Evolutionary conservation across 768 basidiomycete genomes (phyloP), one percentile per base, ranked within the genome.

Genomic region (Lentinula sp.): DNA sequence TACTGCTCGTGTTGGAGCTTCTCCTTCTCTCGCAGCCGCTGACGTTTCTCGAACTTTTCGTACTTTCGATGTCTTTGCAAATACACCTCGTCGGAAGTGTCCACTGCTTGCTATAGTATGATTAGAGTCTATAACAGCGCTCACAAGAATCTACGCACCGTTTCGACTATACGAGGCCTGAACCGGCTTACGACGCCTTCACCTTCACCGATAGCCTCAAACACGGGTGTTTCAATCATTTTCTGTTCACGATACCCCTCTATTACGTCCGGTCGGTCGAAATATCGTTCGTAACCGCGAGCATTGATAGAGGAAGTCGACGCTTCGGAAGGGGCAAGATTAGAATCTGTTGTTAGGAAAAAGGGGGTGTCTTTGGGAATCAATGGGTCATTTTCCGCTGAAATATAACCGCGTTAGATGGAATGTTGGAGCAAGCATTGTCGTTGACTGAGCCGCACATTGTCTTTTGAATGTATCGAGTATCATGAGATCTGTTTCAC

Each of bases 1-100:
- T 94, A 93, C 66, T 93, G 91, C 68, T 95, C 93, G 65, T 93
- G 88, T 72, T 90, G 88, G 59, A 95, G 82, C 70, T 93, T 93
- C 73, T 96, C 93, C 73, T 93, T 93, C 74, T 95, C 93, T 59
- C 93, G 85, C 37, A 91, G 76, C 4, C 93, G 87, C 68, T 88
- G 85, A 7, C 92, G 84, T 70, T 91, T 92, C 73, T 95, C 94
- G 62, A 91, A 88, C 13, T 81, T 82, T 71, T 95, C 93, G 72
- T 91, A 94, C 69, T 91, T 93, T 56, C 86, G 82, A 73, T 96
- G 93, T 48, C 91, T 84, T 64, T 85, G 86, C 71, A 90, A 84
- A 69, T 94, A 96, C 6, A 82, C 82, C 23, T 83, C 82, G 73
- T 96, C 93, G 8, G 90, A 90, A 3, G 86, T 91, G 70, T 93